Percentiles rank a stretch among this genome's conserved stretches.
Conservation (phyloP, 352 stramenopile genomes). For the Pythium periplocum region DNA sequence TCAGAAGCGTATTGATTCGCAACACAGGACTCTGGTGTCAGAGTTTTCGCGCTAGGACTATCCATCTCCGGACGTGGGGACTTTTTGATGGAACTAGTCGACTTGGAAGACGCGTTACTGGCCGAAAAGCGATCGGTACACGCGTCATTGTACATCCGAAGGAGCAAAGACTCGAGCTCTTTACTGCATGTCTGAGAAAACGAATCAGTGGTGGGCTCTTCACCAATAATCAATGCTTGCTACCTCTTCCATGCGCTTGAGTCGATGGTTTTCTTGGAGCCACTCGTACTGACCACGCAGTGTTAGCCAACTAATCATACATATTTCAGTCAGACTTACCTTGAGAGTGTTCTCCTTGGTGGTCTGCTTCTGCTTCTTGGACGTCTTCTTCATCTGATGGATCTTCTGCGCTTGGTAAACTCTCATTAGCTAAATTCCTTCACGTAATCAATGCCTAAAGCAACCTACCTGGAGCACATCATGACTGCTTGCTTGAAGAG, state of each 20-base stretch:
- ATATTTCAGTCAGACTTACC: constrained; percentile 12
- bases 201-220: no score
- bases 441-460: not conserved
- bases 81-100: constrained; percentile 9
- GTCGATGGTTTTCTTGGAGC: constrained; percentile 55
- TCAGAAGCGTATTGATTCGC: constrained; percentile 26
- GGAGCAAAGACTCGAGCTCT: constrained; percentile 56
- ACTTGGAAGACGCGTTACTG: constrained; percentile 4
- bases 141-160: constrained; percentile 65
- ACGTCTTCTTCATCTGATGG: constrained; percentile 55
- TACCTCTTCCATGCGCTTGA: constrained; percentile 66
- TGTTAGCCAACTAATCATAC: not conserved
- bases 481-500: constrained; percentile 42
- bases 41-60: not conserved
- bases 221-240: no score
- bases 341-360: constrained; percentile 60
- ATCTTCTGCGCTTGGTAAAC: constrained; percentile 35
- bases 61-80: constrained; percentile 11
- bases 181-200: constrained; percentile 36
- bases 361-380: constrained; percentile 48
- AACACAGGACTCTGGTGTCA: not conserved
- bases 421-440: not conserved
- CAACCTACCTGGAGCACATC: constrained; percentile 46
- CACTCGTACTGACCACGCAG: constrained; percentile 44
- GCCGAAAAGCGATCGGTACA: constrained; percentile 10